phyloP scores from a whole-genome alignment of 2,329 filamentous ascomycete genomes.

The Paecilomyces dactylethromorphus region DNA sequence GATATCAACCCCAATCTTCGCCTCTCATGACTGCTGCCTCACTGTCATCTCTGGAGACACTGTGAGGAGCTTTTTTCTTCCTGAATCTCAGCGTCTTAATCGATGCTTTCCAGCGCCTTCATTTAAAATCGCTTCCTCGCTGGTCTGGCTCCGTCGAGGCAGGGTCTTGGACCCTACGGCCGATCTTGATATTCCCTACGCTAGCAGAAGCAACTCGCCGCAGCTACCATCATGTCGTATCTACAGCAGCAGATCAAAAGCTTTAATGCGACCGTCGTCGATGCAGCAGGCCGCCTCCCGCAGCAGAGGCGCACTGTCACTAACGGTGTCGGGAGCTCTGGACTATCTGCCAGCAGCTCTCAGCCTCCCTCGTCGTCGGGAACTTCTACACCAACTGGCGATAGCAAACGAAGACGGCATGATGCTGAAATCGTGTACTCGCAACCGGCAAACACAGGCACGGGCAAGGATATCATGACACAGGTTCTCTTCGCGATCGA shows the following conservation, averaged over 20 bases:
- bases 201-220: not conserved
- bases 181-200: constrained; percentile 2
- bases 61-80: not conserved
- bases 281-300: constrained; percentile 59
- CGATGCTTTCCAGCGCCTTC: not conserved
- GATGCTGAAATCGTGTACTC: constrained; percentile 57
- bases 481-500: constrained; percentile 83
- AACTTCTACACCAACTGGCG: constrained; percentile 23
- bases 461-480: constrained; percentile 74
- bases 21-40: not conserved
- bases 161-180: not conserved
- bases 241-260: constrained; percentile 60
- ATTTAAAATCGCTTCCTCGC: not conserved
- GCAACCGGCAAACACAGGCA: constrained; percentile 68
- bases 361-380: constrained; percentile 32
- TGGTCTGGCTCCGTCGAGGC: not conserved
- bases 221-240: constrained; percentile 50
- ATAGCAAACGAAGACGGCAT: constrained; percentile 55
- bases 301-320: constrained; percentile 43
- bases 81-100: not conserved
- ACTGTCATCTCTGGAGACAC: not conserved
- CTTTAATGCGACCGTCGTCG: constrained; percentile 56
- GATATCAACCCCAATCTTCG: not conserved
- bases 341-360: constrained; percentile 59
- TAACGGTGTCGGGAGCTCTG: constrained; percentile 27